phyloP scores from a whole-genome alignment of 495 filamentous ascomycete species.

The Letharia columbiana region DNA sequence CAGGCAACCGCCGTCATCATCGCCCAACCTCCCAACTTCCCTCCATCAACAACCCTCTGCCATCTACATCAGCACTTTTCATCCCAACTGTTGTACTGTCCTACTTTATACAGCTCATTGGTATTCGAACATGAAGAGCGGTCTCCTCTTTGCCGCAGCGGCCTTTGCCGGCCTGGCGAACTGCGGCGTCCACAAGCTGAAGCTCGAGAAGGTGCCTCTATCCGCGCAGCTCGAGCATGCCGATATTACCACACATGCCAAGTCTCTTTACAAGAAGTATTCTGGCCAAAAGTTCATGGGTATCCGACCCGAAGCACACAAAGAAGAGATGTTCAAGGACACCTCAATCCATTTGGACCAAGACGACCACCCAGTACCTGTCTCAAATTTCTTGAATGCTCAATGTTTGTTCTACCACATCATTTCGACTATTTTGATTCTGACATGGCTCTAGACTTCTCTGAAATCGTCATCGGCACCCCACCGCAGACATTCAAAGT shows the following conservation, averaged over 20 bases:
- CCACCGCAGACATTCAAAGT: slow-evolving; percentile 97
- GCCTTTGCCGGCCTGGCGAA: slow-evolving; percentile 75
- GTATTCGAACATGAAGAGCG: slow-evolving; percentile 61
- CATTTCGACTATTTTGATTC: neutral
- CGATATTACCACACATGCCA: slow-evolving; percentile 72
- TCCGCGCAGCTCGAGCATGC: slow-evolving; percentile 75
- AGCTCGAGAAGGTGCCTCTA: slow-evolving; percentile 92
- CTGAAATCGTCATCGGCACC: slow-evolving; percentile 84
- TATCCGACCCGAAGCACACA: slow-evolving; percentile 57
- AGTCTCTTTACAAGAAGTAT: slow-evolving; percentile 59
- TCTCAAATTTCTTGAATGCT: slow-evolving; percentile 97
- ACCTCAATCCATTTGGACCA: slow-evolving; percentile 53
- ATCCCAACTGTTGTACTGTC: neutral
- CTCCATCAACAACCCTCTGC: neutral
- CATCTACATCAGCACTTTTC: neutral
- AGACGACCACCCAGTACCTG: slow-evolving; percentile 70
- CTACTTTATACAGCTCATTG: neutral
- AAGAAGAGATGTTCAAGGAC: slow-evolving; percentile 70
- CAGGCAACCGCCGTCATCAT: slow-evolving; percentile 19
- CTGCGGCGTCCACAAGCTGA: slow-evolving; percentile 84
- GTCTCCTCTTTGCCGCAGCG: slow-evolving; percentile 63
- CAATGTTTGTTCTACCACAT: slow-evolving; percentile 62
- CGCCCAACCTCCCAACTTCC: slow-evolving; percentile 2
- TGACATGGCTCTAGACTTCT: slow-evolving; percentile 65
- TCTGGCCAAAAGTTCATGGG: slow-evolving; percentile 81